Evolutionary conservation across 2,329 filamentous ascomycete species (phyloP), one percentile per base, ranked within the genome.

Genomic region (Aureobasidium vineae): DNA sequence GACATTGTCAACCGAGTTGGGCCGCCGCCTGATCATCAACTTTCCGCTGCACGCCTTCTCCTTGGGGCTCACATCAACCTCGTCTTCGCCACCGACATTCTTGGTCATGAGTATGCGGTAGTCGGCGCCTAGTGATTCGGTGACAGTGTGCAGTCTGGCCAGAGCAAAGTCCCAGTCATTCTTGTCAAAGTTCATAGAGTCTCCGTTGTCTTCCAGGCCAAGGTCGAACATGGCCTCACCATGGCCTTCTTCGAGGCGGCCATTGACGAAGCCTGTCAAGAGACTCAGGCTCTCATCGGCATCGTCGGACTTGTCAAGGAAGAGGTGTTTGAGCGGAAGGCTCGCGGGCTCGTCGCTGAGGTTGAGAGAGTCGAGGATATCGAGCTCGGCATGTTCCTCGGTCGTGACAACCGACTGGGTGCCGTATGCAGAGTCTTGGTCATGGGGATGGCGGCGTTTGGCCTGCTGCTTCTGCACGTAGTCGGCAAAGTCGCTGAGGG

Each of bases 381-480:
- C 91, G 63, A 98, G 87, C 76, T 98, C 94, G 63, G 93, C 92
- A 75, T 93, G 90, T 70, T 95, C 88, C 72, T 90, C 86, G 41
- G 79, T 73, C 21, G 59, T 50, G 23, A 73, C 65, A 23, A 64
- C 66, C 65, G 74, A 73, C 36, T 72, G 73, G 41, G 76, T 74
- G 43, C 69, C 70, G 68, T 70, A 70, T 8, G 73, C 60, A 63
- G 75, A 68, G 47, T 59, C 71, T 61, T 15, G 49, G 72, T 73
- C 63, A 15, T 69, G 73, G 19, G 80, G 76, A 47, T 77, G 76
- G 49, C 78, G 79, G 54, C 90, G 88, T 59, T 88, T 79, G 16
- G 88, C 88, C 78, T 98, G 95, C 77, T 98, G 93, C 76, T 92
- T 90, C 78, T 98, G 92, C 70, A 97, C 95, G 74, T 97, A 98